A percentile compares a stretch with the other conserved stretches of the same genome.
These are phyloP conservation scores for Nicotiana knightiana DNA, from an alignment of 257 asterid genomes.

Conservation along the genomic window DNA sequence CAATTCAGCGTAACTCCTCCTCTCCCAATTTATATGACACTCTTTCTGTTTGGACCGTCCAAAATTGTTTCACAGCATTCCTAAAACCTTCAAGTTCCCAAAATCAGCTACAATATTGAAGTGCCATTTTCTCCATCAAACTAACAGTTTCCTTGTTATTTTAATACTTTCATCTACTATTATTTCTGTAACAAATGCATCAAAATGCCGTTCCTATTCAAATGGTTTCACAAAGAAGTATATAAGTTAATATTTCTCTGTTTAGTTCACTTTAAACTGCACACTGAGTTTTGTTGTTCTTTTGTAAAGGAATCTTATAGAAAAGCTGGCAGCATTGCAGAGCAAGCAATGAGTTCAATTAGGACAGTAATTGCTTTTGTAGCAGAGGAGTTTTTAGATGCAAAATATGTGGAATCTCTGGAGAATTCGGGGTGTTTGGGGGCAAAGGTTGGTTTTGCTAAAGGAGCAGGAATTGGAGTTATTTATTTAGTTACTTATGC, in stretches of 20 bases:
- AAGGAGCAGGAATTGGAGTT: slow-evolving; percentile 77
- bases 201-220: neutral
- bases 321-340: slow-evolving; percentile 72
- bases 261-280: neutral
- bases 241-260: neutral
- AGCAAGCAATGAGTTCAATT: slow-evolving; percentile 69
- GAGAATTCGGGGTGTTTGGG: slow-evolving; percentile 52
- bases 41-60: neutral
- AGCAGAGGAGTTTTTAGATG: slow-evolving; percentile 67
- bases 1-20: neutral
- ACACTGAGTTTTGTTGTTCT: neutral
- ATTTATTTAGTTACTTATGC: slow-evolving; percentile 72
- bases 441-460: slow-evolving; percentile 69
- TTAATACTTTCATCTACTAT: neutral
- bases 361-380: slow-evolving; percentile 77
- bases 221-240: neutral
- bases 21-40: neutral
- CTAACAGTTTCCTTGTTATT: neutral
- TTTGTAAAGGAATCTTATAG: slow-evolving; percentile 59
- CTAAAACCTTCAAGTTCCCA: neutral
- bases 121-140: neutral
- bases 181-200: neutral
- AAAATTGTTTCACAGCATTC: neutral
- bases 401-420: slow-evolving; percentile 44
- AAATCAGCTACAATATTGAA: neutral